Evolutionary conservation across 2,329 filamentous ascomycete species (phyloP).

Genomic region (Phyllachora maydis): DNA sequence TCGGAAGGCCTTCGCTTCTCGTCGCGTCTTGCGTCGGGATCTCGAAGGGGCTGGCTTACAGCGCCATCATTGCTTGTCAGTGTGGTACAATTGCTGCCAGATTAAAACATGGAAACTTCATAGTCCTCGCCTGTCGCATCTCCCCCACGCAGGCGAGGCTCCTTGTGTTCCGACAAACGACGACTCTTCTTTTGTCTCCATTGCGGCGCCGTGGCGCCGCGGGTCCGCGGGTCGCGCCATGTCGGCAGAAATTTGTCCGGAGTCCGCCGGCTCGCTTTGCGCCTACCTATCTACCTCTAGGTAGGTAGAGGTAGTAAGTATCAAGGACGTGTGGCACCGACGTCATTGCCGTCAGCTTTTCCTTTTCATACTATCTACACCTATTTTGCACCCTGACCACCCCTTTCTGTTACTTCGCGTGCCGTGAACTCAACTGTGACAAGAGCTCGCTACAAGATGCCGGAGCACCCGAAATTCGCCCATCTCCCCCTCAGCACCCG

Average conservation of each 20-base stretch:
- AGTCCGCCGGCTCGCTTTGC: too few relatives aligned
- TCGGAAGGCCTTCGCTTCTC: conserved; percentile 10
- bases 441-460: conserved; percentile 3
- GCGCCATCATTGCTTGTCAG: conserved; percentile 1
- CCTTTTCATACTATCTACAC: too few relatives aligned
- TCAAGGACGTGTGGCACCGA: too few relatives aligned
- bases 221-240: too few relatives aligned
- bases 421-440: too few relatives aligned
- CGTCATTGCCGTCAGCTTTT: too few relatives aligned
- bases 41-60: conserved; percentile 8
- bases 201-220: too few relatives aligned
- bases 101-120: conserved; percentile 13
- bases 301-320: too few relatives aligned
- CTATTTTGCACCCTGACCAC: too few relatives aligned
- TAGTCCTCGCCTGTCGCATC: conserved; percentile 12
- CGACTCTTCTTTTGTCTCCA: too few relatives aligned
- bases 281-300: too few relatives aligned
- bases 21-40: conserved; percentile 10
- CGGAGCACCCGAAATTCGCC: conserved; percentile 15
- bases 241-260: too few relatives aligned
- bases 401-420: neutral
- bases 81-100: conserved; percentile 8
- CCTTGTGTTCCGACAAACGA: conserved; percentile 11
- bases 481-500: conserved; percentile 24
- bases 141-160: conserved; percentile 11